phyloP scores from a whole-genome alignment of 495 filamentous ascomycete species.

The Neurospora africana region DNA sequence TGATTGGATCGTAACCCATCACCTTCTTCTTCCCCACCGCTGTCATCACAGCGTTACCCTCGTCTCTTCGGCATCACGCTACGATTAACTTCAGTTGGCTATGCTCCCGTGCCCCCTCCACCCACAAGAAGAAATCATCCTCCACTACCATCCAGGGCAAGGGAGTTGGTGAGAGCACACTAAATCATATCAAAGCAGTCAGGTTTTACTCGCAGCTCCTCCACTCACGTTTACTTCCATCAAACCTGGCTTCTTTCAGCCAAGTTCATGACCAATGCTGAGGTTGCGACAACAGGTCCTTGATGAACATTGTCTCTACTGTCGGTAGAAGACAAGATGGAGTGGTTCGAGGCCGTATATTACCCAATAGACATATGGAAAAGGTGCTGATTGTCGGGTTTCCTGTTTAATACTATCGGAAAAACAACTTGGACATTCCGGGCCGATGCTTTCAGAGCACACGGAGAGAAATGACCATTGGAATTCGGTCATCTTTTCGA shows the following conservation, averaged over 20 bases:
- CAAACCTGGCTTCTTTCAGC: not conserved
- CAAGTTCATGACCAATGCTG: not conserved
- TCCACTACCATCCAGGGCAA: not conserved
- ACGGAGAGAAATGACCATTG: not conserved
- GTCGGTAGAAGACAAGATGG: not conserved
- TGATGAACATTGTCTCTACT: not conserved
- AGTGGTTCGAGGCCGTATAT: not conserved
- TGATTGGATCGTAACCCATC: not conserved
- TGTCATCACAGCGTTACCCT: not conserved
- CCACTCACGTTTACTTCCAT: not conserved
- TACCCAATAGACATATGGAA: not conserved
- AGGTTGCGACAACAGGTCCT: not conserved
- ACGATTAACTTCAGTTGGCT: not conserved
- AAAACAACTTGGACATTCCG: not conserved
- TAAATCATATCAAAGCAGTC: not conserved
- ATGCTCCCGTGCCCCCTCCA: not conserved
- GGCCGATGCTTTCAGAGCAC: not conserved
- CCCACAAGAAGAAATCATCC: not conserved
- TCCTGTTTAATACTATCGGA: not conserved
- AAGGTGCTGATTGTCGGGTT: not conserved
- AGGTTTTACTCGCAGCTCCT: not conserved
- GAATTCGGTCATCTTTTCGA: not conserved
- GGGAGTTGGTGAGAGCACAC: not conserved
- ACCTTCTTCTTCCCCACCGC: not conserved
- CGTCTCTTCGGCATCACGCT: not conserved